Evolutionary conservation across 2,329 filamentous ascomycete genomes (phyloP).

Genomic region (Lachnellula willkommii): DNA sequence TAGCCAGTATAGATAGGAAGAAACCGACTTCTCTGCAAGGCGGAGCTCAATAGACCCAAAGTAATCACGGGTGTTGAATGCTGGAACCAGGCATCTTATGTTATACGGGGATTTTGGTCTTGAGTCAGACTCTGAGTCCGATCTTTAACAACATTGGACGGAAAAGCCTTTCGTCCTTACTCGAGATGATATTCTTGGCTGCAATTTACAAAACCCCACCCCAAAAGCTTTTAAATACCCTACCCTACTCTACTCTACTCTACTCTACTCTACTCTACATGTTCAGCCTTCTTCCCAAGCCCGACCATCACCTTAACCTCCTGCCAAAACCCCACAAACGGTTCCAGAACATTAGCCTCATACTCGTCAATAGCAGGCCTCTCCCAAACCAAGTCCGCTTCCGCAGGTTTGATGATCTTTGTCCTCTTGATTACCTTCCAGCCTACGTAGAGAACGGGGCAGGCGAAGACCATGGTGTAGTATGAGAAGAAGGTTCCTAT

Average conservation of each 20-base stretch:
- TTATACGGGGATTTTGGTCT: too few species aligned
- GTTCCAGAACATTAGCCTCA: constrained; percentile 16
- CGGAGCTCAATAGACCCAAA: too few species aligned
- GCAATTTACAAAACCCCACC: too few species aligned
- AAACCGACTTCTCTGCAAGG: too few species aligned
- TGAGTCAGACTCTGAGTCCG: too few species aligned
- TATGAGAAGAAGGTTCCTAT: constrained; percentile 63
- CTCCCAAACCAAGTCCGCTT: constrained; percentile 46
- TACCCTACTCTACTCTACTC: neutral
- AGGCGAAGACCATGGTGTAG: constrained; percentile 62
- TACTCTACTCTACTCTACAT: constrained; percentile 6
- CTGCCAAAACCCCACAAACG: constrained; percentile 20
- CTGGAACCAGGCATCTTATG: too few species aligned
- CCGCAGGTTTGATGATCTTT: constrained; percentile 40
- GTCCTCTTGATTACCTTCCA: constrained; percentile 68
- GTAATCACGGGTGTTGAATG: too few species aligned
- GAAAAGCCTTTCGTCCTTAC: too few species aligned
- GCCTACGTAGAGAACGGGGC: constrained; percentile 53
- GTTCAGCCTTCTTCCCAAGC: constrained; percentile 14
- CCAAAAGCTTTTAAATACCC: neutral
- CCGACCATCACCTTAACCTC: constrained; percentile 23
- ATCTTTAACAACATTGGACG: too few species aligned
- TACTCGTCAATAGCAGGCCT: constrained; percentile 25
- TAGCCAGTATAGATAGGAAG: too few species aligned
- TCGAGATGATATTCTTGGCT: too few species aligned